phyloP scores from a whole-genome alignment of 345 rosid species.

The Psidium friedrichsthalianum region DNA sequence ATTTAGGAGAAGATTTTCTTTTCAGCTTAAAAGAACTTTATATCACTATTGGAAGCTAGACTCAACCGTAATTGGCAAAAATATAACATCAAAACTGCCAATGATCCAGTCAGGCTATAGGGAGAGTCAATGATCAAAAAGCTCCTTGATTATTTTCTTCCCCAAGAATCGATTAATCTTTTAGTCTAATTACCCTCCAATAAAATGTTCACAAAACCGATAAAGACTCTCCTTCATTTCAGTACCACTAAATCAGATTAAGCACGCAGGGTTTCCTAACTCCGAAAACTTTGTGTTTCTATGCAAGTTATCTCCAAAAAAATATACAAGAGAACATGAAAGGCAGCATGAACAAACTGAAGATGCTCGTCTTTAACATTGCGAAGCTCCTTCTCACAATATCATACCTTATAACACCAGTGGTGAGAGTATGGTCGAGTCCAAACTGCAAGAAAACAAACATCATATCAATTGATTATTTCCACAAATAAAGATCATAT shows the following conservation, averaged over 20 bases:
- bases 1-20: background rate
- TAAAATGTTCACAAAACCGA: background rate
- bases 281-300: background rate
- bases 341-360: background rate
- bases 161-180: background rate
- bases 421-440: conserved; percentile 91
- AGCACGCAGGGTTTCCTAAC: background rate
- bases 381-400: background rate
- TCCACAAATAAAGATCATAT: background rate
- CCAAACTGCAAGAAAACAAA: conserved; percentile 54
- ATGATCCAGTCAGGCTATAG: background rate
- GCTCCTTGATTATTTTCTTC: background rate
- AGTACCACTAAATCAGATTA: background rate
- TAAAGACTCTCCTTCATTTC: background rate
- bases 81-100: background rate
- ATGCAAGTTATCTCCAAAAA: background rate
- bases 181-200: background rate
- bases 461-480: background rate
- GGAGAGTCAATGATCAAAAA: background rate
- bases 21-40: background rate
- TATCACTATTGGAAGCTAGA: background rate
- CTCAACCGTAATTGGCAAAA: background rate
- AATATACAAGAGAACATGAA: too few relatives aligned
- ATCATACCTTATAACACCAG: conserved; percentile 85
- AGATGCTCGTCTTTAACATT: background rate